Conservation (phyloP, 2,329 filamentous ascomycete species). For the Sporothrix globosa region DNA sequence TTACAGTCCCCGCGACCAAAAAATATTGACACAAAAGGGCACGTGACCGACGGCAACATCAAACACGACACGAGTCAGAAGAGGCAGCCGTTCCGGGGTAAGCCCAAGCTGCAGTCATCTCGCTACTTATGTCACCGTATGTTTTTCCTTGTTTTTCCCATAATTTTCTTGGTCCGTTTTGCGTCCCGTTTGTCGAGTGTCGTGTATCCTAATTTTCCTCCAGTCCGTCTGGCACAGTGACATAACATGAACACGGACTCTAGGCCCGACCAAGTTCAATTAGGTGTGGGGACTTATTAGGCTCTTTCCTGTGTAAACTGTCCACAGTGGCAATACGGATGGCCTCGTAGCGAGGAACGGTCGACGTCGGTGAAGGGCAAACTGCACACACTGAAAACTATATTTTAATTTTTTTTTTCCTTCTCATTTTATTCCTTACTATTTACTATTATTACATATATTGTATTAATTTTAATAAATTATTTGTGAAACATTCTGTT, state of each 20-base stretch:
- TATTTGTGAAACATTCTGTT: too few species aligned
- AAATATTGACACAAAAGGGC: too few species aligned
- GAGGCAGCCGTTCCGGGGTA: constrained; percentile 10
- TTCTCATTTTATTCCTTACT: neutral
- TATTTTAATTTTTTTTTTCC: neutral
- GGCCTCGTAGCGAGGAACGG: neutral
- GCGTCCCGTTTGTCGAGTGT: neutral
- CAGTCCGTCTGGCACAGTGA: neutral
- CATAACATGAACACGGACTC: neutral
- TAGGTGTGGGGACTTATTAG: neutral
- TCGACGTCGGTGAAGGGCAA: neutral
- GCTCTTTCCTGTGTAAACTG: constrained; percentile 1
- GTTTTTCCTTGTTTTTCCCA: neutral
- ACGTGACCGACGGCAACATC: neutral
- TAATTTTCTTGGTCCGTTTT: constrained; percentile 5
- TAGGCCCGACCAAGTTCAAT: constrained; percentile 9
- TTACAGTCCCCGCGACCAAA: too few species aligned
- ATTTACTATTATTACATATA: neutral
- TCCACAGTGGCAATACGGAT: constrained; percentile 28
- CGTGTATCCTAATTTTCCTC: constrained; percentile 14
- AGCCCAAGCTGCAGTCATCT: neutral
- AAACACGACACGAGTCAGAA: constrained; percentile 9
- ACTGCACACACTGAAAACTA: neutral
- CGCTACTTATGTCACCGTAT: neutral
- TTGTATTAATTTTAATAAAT: neutral